Evolutionary conservation across 2,329 filamentous ascomycete genomes (phyloP).

Genomic region (Tolypocladium tropicale): DNA sequence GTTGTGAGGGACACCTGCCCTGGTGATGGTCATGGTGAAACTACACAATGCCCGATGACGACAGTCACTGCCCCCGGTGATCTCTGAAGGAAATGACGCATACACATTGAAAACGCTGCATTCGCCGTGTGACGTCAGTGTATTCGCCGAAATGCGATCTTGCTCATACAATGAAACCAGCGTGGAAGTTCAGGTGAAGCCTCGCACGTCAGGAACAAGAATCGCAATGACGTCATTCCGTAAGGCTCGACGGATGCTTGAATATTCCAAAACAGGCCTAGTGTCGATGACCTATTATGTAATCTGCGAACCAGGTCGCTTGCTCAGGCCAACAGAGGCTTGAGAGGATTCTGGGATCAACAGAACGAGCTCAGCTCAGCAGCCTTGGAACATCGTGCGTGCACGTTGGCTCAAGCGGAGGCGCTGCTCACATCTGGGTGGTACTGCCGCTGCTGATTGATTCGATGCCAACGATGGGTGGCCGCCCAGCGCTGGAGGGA

Average conservation of each 20-base stretch:
- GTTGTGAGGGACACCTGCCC: not conserved
- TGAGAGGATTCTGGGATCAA: too few relatives aligned
- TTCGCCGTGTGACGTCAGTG: too few relatives aligned
- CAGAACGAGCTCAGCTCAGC: not conserved
- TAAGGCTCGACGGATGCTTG: not conserved
- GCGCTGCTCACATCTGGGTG: not conserved
- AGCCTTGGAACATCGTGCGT: not conserved
- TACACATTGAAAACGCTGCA: too few relatives aligned
- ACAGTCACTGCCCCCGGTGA: not conserved
- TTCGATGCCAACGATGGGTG: not conserved
- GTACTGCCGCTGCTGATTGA: not conserved
- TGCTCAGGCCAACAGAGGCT: too few relatives aligned
- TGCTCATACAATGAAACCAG: not conserved
- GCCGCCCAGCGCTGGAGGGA: not conserved
- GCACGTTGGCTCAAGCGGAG: not conserved
- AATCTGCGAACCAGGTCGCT: not conserved
- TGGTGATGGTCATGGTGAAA: too few relatives aligned
- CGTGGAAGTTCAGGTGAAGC: not conserved
- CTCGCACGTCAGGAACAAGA: not conserved
- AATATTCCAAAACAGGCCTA: not conserved
- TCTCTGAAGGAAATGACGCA: too few relatives aligned
- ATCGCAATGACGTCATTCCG: not conserved
- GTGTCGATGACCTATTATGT: not conserved
- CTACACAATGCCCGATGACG: too few relatives aligned
- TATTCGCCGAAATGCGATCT: not conserved